Evolutionary conservation across 257 asterid genomes (phyloP).

Genomic region (Parsonsia alboflavescens): DNA sequence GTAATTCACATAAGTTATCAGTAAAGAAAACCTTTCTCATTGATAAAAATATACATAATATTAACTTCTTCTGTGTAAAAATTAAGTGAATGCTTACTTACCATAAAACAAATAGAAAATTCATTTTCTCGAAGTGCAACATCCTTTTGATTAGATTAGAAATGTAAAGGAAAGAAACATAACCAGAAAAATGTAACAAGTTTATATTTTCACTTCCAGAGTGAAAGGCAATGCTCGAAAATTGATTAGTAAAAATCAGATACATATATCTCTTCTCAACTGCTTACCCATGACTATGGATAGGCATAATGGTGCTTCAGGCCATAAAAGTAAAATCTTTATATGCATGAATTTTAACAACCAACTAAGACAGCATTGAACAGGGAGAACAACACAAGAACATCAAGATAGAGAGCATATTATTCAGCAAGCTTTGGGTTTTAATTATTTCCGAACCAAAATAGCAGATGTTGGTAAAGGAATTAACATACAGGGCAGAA

Average conservation of each 20-base stretch:
- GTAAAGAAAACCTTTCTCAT: not conserved
- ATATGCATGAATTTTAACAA: not conserved
- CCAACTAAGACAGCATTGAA: not conserved
- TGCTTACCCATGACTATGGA: not conserved
- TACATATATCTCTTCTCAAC: too few species aligned
- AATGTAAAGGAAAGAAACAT: not conserved
- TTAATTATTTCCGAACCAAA: not conserved
- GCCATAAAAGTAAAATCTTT: not conserved
- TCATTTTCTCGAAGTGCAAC: not conserved
- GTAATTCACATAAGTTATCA: not conserved
- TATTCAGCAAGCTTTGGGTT: not conserved
- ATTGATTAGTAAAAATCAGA: not conserved
- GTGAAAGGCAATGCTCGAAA: not conserved
- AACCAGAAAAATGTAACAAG: conserved; percentile 3
- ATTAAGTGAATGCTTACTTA: not conserved
- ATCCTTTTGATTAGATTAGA: not conserved
- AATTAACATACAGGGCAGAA: not conserved
- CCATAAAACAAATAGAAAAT: not conserved
- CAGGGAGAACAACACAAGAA: not conserved
- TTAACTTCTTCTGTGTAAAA: not conserved
- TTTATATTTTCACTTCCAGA: not conserved
- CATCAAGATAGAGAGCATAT: not conserved
- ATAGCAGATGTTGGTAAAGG: not conserved
- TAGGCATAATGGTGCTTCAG: not conserved
- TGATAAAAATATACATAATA: not conserved